phyloP scores from a whole-genome alignment of 2,329 filamentous ascomycete species.

The Pseudocercospora fijiensis region DNA sequence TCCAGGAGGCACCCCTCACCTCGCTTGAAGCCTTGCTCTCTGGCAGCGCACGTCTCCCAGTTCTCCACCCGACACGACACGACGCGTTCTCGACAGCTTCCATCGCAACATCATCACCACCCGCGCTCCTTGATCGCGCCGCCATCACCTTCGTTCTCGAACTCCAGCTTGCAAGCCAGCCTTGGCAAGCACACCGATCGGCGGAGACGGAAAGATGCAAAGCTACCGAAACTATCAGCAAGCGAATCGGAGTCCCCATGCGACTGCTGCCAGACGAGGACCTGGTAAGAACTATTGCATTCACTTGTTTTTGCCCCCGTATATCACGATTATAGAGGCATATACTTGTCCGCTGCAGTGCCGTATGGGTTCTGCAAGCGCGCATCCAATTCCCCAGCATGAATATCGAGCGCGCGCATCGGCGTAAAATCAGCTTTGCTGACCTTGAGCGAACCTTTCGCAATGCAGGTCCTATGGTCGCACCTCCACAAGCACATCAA shows the following conservation, averaged over 20 bases:
- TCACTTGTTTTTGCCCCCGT: slow-evolving; percentile 4
- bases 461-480: slow-evolving; percentile 45
- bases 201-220: slow-evolving; percentile 41
- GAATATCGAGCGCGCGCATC: slow-evolving; percentile 29
- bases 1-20: background rate
- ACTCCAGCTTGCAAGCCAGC: slow-evolving; percentile 14
- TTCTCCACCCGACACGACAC: background rate
- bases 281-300: slow-evolving; percentile 41
- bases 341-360: background rate
- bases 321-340: background rate
- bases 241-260: slow-evolving; percentile 29
- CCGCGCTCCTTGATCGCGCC: slow-evolving; percentile 5
- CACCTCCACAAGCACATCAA: slow-evolving; percentile 35
- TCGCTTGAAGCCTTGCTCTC: slow-evolving; percentile 5
- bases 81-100: slow-evolving; percentile 10
- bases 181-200: slow-evolving; percentile 25
- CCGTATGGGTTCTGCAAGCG: background rate
- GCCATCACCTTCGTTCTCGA: slow-evolving; percentile 3
- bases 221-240: slow-evolving; percentile 50
- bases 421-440: slow-evolving; percentile 49
- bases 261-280: slow-evolving; percentile 39
- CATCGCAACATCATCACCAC: slow-evolving; percentile 12
- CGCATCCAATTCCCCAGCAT: slow-evolving; percentile 12
- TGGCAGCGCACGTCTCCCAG: background rate
- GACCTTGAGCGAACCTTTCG: slow-evolving; percentile 49